Base-by-base conservation (phyloP, 352 stramenopile species). In the Lagenidium sp. region DNA sequence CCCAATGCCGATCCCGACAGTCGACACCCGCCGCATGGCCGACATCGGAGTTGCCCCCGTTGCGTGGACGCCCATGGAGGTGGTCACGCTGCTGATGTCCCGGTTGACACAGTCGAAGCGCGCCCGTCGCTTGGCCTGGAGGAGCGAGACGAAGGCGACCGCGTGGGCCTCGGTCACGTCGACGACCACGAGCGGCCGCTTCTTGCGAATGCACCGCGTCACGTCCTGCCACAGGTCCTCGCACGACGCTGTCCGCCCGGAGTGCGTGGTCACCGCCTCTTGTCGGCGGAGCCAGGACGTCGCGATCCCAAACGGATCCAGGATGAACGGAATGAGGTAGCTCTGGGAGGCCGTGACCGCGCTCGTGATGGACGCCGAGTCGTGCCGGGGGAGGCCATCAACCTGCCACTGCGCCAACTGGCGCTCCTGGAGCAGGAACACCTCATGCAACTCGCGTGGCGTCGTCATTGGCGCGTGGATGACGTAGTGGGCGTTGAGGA, bases 281-380 rank as follows among this genome's bases (percentile, higher is more conserved):
- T 73, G 58, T 24, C 57, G 56, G 34, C 53, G 68, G 7, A 91
- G 32, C 78, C 78, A 88, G 1, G 65, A 48, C 2, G 39, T 59
- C 12, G 68, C 73, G 20, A 87, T 53, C 5, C 56, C 46, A n/a
- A 74, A 54, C 6, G 75, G 75, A 43, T 91, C 75, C 16, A 91
- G 60, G 1, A 91, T 12, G 0, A 86, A 25, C 4, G 78, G 75
- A 4, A 70, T 56, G 5, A 57, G 55, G 38, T 74, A 83, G 35
- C 57, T 69, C 5, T 63, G 45, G 0, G 68, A 45, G 0, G 49
- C 31, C 2, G 78, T 63, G 0, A 83, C 60, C 2, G 57, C 64
- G 34, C 64, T 88, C 25, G 86, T 71, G 1, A 72, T 11, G 5
- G 56, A 42, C 6, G 43, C 46, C 2, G 53, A 12, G 31, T 91